phyloP scores from a whole-genome alignment of 257 asterid genomes.

The Haberlea rhodopensis region DNA sequence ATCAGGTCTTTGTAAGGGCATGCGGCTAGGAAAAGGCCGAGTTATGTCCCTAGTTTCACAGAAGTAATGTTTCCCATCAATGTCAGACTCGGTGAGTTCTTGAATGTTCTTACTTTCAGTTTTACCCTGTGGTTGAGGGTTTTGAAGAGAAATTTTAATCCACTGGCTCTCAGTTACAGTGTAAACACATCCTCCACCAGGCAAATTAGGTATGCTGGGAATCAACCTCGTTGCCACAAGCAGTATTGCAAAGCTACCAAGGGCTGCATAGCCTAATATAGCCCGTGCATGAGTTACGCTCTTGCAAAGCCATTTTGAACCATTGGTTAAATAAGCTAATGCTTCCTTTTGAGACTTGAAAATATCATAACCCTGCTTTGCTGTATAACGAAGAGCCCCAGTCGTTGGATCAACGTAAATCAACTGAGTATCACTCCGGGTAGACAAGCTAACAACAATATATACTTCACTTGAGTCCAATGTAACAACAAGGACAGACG shows the following conservation, averaged over 20 bases:
- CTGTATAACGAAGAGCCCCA: slow-evolving; percentile 70
- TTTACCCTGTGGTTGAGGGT: slow-evolving; percentile 87
- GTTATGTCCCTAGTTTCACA: slow-evolving; percentile 93
- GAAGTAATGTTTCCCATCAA: slow-evolving; percentile 91
- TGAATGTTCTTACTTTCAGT: slow-evolving; percentile 82
- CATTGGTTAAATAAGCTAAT: slow-evolving; percentile 62
- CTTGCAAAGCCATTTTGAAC: slow-evolving; percentile 75
- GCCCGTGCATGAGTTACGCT: slow-evolving; percentile 71
- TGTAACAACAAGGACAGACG: slow-evolving; percentile 75
- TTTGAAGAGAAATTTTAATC: slow-evolving; percentile 83
- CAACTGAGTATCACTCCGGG: slow-evolving; percentile 84
- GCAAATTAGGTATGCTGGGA: slow-evolving; percentile 79
- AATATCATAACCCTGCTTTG: slow-evolving; percentile 71
- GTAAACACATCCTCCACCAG: slow-evolving; percentile 91
- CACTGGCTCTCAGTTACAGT: slow-evolving; percentile 92
- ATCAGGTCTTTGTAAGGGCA: slow-evolving; percentile 78
- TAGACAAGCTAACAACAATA: slow-evolving; percentile 69
- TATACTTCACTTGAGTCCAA: slow-evolving; percentile 91
- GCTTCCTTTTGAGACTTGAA: slow-evolving; percentile 86
- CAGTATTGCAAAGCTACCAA: slow-evolving; percentile 71
- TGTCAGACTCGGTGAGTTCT: slow-evolving; percentile 85
- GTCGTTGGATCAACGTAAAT: slow-evolving; percentile 95
- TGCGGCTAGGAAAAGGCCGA: slow-evolving; percentile 91
- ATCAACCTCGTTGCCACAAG: slow-evolving; percentile 81
- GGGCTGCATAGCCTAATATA: slow-evolving; percentile 84